These are phyloP conservation scores for Cyanidioschyzon merolae DNA, from an alignment of 23 red algal species.

Conservation along the genomic window DNA sequence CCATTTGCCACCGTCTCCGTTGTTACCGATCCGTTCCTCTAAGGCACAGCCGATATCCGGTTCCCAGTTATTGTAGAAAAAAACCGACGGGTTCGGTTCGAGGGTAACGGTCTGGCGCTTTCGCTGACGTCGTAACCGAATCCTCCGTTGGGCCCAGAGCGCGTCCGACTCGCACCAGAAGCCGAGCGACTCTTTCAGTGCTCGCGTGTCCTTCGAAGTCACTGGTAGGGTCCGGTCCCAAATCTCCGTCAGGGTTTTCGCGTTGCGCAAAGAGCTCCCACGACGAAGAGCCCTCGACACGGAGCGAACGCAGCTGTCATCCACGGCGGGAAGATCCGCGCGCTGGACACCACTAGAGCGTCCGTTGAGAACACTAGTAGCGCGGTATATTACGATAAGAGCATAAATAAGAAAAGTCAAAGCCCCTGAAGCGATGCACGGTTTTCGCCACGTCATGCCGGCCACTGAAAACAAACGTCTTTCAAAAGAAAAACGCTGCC, in stretches of 20 bases:
- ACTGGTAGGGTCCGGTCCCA: background rate
- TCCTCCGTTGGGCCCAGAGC: background rate
- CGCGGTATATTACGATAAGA: background rate
- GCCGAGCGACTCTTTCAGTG: background rate
- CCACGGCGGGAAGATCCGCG: background rate
- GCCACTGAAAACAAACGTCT: too few relatives aligned
- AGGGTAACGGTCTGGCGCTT: background rate
- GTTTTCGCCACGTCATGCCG: background rate
- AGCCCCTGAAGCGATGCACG: background rate
- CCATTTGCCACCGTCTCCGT: conserved; percentile 29
- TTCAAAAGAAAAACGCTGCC: too few relatives aligned
- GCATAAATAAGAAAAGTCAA: background rate
- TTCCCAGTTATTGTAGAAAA: conserved; percentile 15
- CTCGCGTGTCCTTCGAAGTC: background rate
- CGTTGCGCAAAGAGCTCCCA: background rate
- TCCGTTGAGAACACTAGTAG: background rate
- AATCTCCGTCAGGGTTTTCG: background rate
- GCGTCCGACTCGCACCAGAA: background rate
- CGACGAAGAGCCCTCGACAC: background rate
- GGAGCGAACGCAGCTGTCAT: background rate
- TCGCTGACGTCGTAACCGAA: background rate
- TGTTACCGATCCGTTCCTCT: conserved; percentile 23
- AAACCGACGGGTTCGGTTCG: background rate
- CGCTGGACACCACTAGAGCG: background rate
- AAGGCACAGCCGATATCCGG: conserved; percentile 18